Base-by-base conservation (phyloP, 306 rosid genomes). In the Gleditsia sinensis region DNA sequence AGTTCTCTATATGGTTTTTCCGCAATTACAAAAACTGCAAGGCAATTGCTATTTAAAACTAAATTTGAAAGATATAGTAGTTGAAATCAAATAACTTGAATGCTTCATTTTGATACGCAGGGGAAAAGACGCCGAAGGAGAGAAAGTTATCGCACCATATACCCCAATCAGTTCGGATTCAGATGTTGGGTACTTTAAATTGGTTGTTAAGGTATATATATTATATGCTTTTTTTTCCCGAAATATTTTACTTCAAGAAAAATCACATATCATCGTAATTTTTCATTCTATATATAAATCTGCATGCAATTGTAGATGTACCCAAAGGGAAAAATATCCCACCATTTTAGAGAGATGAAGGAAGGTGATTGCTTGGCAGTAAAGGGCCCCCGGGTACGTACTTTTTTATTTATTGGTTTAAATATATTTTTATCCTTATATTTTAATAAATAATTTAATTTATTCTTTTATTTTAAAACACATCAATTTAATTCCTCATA, bases 151-250 rank as follows among this genome's bases (percentile, higher is more conserved):
- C 54, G 89, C 88, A 80, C 82, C 97, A 20, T 91, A 91, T 48
- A 91, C 97, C 36, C 97, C 97, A 51, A 84, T 89, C 74, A 91
- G 93, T 25, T 87, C 89, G 90, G 88, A 91, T 82, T 80, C 90
- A 7, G 78, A 89, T 83, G 30, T 86, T 63, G 97, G 95, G 25
- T 83, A 87, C 84, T 91, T 91, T 56, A 93, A 91, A 6, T 80
- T 89, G 70, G 97, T 84, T 46, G 83, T 86, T 24, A 91, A 91
- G 95, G 97, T 91, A 74, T 17, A 12, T n/a, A n/a, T n/a, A n/a
- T n/a, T n/a, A n/a, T n/a, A n/a, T n/a, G n/a, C n/a, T n/a, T n/a
- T n/a, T n/a, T n/a, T n/a, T n/a, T n/a, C n/a, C n/a, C n/a, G n/a
- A n/a, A n/a, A n/a, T n/a, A n/a, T n/a, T n/a, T n/a, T n/a, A n/a